These are phyloP conservation scores for Amaranthus tricolor DNA, from an alignment of 179 eudicot genomes.

Conservation along the genomic window DNA sequence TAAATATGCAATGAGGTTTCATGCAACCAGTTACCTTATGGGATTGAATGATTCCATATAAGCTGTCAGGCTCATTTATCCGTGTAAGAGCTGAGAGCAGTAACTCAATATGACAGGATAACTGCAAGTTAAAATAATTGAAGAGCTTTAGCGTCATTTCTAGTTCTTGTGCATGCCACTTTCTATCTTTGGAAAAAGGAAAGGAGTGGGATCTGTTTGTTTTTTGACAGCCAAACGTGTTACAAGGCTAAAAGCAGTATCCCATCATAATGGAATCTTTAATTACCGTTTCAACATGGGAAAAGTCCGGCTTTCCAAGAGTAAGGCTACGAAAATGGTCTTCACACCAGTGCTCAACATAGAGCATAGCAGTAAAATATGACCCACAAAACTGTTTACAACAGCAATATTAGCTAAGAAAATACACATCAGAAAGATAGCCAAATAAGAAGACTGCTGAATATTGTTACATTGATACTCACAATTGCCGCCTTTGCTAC, in stretches of 20 bases:
- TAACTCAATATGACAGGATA: slow-evolving; percentile 75
- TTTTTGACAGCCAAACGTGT: neutral
- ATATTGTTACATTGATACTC: slow-evolving; percentile 36
- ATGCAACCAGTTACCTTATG: slow-evolving; percentile 56
- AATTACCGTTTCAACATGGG: slow-evolving; percentile 72
- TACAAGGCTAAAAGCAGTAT: slow-evolving; percentile 54
- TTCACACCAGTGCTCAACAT: slow-evolving; percentile 99
- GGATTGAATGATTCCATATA: slow-evolving; percentile 91
- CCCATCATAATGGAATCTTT: slow-evolving; percentile 42
- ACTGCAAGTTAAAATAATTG: slow-evolving; percentile 37
- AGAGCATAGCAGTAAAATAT: slow-evolving; percentile 90
- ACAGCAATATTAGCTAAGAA: slow-evolving; percentile 7
- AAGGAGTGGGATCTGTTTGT: neutral
- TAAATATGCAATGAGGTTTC: neutral
- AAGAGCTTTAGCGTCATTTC: neutral
- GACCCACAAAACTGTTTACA: slow-evolving; percentile 70
- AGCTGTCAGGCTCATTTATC: slow-evolving; percentile 94
- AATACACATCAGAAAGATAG: neutral
- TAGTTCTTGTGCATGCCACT: neutral
- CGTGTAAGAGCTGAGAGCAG: slow-evolving; percentile 83
- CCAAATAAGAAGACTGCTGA: neutral
- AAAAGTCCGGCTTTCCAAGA: slow-evolving; percentile 91
- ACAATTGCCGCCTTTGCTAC: slow-evolving; percentile 89
- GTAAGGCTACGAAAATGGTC: slow-evolving; percentile 69
- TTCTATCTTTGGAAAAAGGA: neutral